phyloP scores from a whole-genome alignment of 441 rosid species.

The Adansonia grandidieri region DNA sequence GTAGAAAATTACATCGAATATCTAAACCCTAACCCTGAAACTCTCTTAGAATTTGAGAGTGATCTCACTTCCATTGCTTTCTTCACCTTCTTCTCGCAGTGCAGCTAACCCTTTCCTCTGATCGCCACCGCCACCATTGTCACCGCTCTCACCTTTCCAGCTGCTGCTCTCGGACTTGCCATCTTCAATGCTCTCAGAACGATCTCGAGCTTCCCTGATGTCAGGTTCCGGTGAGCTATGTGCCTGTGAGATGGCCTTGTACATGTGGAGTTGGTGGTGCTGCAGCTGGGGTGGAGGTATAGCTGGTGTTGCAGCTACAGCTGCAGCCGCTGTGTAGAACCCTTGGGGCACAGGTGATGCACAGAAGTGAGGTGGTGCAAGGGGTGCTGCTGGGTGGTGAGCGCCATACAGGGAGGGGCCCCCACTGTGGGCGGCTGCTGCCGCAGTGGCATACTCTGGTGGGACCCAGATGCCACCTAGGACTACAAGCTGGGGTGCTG shows the following conservation, averaged over 20 bases:
- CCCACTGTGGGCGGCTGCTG: conserved; percentile 44
- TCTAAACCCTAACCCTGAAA: conserved; percentile 23
- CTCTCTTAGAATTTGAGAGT: conserved; percentile 50
- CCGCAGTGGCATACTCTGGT: conserved; percentile 76
- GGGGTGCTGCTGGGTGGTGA: conserved; percentile 50
- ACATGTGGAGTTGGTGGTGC: conserved; percentile 66
- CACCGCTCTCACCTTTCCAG: conserved; percentile 69
- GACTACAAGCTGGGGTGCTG: conserved; percentile 73
- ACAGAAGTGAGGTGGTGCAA: conserved; percentile 66
- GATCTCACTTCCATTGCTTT: conserved; percentile 82
- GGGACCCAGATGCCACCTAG: conserved; percentile 95
- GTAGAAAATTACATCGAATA: conserved; percentile 6
- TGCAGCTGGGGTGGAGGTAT: conserved; percentile 44
- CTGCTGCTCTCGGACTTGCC: conserved; percentile 85
- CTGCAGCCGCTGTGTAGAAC: conserved; percentile 48
- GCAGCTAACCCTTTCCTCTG: conserved; percentile 66
- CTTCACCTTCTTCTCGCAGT: conserved; percentile 73
- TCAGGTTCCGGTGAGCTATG: conserved; percentile 64
- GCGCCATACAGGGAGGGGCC: conserved; percentile 50
- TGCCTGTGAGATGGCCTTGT: conserved; percentile 48
- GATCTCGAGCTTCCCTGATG: conserved; percentile 54
- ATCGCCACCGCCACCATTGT: conserved; percentile 45
- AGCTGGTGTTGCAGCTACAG: conserved; percentile 17
- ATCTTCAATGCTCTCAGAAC: conserved; percentile 81
- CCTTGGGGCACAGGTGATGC: conserved; percentile 64